Conservation (phyloP, 1,284 basidiomycete genomes). For the Ustilago lituana region DNA sequence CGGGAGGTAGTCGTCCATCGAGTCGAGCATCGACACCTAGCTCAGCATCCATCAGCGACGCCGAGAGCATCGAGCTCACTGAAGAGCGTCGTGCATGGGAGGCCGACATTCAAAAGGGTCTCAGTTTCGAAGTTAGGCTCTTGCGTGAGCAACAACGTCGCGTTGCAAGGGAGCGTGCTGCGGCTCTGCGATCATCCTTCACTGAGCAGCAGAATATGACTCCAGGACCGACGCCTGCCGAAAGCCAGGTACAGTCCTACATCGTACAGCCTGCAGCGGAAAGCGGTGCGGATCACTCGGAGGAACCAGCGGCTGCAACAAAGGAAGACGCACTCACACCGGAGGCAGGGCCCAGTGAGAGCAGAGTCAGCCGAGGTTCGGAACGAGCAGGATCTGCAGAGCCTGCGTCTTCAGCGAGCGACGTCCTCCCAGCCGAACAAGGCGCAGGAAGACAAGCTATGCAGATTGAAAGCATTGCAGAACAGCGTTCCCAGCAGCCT, state of each 20-base stretch:
- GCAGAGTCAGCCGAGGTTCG: background rate
- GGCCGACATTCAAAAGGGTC: constrained; percentile 33
- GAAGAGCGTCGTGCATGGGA: constrained; percentile 50
- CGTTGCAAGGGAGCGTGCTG: constrained; percentile 40
- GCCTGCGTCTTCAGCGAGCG: too few species aligned
- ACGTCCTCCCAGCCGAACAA: too few species aligned
- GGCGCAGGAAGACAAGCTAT: too few species aligned
- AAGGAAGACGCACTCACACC: background rate
- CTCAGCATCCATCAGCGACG: constrained; percentile 25
- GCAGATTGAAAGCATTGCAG: too few species aligned
- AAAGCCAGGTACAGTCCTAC: background rate
- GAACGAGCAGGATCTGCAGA: background rate
- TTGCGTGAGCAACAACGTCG: constrained; percentile 45
- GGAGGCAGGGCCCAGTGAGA: background rate
- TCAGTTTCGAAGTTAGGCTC: constrained; percentile 42
- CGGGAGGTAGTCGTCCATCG: background rate
- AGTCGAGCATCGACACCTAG: constrained; percentile 20
- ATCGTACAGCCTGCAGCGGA: too few species aligned
- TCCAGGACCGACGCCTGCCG: background rate
- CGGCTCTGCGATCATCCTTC: background rate
- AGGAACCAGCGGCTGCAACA: background rate
- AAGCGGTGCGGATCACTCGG: background rate
- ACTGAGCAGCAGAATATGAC: too few species aligned
- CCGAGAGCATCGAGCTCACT: constrained; percentile 20
- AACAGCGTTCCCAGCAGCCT: too few species aligned